A percentile compares a stretch with the other conserved stretches of the same genome.
These are phyloP conservation scores for Mrakia frigida DNA, from an alignment of 768 basidiomycete species.

Conservation along the genomic window DNA sequence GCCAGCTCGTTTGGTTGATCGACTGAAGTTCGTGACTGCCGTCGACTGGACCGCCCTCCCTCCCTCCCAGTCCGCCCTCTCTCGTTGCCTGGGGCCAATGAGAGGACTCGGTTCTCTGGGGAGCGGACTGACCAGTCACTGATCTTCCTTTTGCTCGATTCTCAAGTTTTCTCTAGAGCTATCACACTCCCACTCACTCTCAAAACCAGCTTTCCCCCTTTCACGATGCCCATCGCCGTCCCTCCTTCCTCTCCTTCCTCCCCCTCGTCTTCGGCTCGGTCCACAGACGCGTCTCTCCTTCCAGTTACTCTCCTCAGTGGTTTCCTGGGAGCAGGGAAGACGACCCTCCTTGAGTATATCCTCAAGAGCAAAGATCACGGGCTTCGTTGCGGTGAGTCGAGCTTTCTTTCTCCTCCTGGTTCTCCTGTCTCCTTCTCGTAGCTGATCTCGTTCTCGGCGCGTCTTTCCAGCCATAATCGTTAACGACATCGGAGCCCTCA, in stretches of 20 bases:
- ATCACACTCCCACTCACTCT: background rate
- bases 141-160: background rate
- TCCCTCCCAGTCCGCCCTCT: too few relatives aligned
- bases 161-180: background rate
- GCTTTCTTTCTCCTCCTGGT: background rate
- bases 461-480: conserved; percentile 39
- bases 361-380: conserved; percentile 33
- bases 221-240: conserved; percentile 6
- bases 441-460: background rate
- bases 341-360: conserved; percentile 41
- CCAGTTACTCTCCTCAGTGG: conserved; percentile 44
- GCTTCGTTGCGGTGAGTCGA: conserved; percentile 9
- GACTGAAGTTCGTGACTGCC: too few relatives aligned
- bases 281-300: conserved; percentile 36
- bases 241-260: background rate
- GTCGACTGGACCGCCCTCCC: too few relatives aligned
- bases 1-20: too few relatives aligned
- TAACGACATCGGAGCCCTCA: conserved; percentile 44
- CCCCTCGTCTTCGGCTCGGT: background rate
- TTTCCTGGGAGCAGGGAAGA: conserved; percentile 43
- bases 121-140: background rate
- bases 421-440: too few relatives aligned
- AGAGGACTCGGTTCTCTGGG: background rate
- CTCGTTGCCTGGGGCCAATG: too few relatives aligned
- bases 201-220: background rate